Conservation (phyloP, 106 monocot species). For the Dactylorhiza incarnata region DNA sequence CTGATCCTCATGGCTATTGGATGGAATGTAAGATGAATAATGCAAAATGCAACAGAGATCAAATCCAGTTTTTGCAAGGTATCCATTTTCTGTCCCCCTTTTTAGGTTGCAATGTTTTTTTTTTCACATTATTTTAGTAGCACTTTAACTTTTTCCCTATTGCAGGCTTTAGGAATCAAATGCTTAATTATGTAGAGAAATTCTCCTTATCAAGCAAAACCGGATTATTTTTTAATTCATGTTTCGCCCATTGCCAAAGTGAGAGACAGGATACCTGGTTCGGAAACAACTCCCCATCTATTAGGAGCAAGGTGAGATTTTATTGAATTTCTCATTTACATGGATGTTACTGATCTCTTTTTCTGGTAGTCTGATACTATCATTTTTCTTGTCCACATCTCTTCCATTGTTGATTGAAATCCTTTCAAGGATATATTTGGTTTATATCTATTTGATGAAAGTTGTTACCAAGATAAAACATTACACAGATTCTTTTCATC, state of each 20-base stretch:
- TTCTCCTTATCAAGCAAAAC: conserved; percentile 29
- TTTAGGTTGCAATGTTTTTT: neutral
- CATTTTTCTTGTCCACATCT: neutral
- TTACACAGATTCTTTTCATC: neutral
- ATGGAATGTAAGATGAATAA: conserved; percentile 34
- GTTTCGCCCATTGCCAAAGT: conserved; percentile 61
- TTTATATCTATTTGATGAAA: neutral
- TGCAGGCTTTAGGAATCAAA: conserved; percentile 45
- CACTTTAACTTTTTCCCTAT: neutral
- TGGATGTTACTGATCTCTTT: neutral
- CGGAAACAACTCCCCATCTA: conserved; percentile 26
- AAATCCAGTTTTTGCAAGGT: conserved; percentile 74
- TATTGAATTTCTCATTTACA: neutral
- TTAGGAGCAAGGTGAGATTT: conserved; percentile 38
- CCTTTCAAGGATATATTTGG: neutral
- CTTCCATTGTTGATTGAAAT: neutral
- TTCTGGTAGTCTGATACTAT: neutral
- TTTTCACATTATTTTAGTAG: neutral
- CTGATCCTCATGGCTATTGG: conserved; percentile 67
- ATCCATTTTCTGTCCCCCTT: neutral
- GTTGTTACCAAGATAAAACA: neutral
- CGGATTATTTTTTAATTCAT: conserved; percentile 63
- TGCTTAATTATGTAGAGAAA: conserved; percentile 33
- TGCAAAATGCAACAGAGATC: conserved; percentile 32
- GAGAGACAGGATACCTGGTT: conserved; percentile 64